phyloP scores from a whole-genome alignment of 208 protist species.

The Giardia duodenalis region DNA sequence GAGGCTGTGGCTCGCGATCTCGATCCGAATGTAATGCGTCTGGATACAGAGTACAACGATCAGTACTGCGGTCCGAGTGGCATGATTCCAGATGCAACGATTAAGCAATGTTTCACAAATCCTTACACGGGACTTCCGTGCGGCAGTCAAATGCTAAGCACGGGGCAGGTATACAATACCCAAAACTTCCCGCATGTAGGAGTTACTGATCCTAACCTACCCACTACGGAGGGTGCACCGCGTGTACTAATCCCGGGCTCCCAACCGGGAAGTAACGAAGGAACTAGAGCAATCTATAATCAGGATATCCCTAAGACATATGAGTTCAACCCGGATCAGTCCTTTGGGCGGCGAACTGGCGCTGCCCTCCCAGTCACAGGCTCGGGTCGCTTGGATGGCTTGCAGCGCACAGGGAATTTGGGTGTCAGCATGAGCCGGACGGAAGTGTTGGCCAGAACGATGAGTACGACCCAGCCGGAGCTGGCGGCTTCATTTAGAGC shows the following conservation, averaged over 20 bases:
- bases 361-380: background rate
- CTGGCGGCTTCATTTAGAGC: background rate
- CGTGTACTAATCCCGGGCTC: background rate
- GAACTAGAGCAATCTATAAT: background rate
- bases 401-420: background rate
- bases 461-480: background rate
- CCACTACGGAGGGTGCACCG: background rate
- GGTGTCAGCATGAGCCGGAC: too few relatives aligned
- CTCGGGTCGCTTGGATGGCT: background rate
- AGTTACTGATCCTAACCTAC: background rate
- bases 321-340: background rate
- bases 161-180: background rate
- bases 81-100: background rate
- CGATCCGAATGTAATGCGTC: background rate
- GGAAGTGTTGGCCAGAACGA: too few relatives aligned
- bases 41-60: background rate
- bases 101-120: background rate
- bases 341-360: background rate
- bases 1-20: background rate
- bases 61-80: background rate
- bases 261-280: background rate
- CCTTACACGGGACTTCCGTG: background rate
- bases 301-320: background rate
- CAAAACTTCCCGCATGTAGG: background rate
- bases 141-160: background rate